Conservation (phyloP, 371 early-diverging fungal genomes). For the Circinella umbellata region DNA sequence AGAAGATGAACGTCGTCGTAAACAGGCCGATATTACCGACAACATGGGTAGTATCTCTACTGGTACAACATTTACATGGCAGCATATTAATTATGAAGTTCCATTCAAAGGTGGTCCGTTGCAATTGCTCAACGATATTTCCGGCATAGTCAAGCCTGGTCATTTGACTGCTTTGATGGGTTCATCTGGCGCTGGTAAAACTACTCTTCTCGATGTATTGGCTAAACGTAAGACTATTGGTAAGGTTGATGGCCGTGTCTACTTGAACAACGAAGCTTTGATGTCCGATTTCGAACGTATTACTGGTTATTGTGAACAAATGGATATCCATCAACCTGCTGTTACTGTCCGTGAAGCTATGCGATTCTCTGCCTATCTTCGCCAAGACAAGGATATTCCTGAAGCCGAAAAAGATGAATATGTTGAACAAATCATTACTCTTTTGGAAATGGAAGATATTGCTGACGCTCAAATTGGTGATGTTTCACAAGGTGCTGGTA, state of each 20-base stretch:
- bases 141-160: slow-evolving; percentile 65
- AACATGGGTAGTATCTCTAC: slow-evolving; percentile 29
- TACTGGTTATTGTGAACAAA: slow-evolving; percentile 80
- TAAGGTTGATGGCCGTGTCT: slow-evolving; percentile 68
- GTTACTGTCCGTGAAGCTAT: slow-evolving; percentile 64
- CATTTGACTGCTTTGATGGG: slow-evolving; percentile 82
- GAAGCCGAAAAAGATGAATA: slow-evolving; percentile 57
- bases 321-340: slow-evolving; percentile 72
- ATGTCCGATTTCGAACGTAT: slow-evolving; percentile 62
- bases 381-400: slow-evolving; percentile 59
- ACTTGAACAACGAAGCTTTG: slow-evolving; percentile 55
- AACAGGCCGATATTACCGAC: slow-evolving; percentile 21
- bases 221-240: slow-evolving; percentile 78
- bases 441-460: slow-evolving; percentile 62
- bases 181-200: slow-evolving; percentile 84
- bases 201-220: slow-evolving; percentile 79
- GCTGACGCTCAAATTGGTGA: slow-evolving; percentile 59
- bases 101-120: slow-evolving; percentile 50
- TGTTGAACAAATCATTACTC: slow-evolving; percentile 65
- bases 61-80: slow-evolving; percentile 56
- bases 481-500: slow-evolving; percentile 46
- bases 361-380: slow-evolving; percentile 67
- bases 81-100: slow-evolving; percentile 50
- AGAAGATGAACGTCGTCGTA: slow-evolving; percentile 27
- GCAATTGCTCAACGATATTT: slow-evolving; percentile 51